Conservation (phyloP, 2,329 filamentous ascomycete species). For the Hypoxylon sp. region DNA sequence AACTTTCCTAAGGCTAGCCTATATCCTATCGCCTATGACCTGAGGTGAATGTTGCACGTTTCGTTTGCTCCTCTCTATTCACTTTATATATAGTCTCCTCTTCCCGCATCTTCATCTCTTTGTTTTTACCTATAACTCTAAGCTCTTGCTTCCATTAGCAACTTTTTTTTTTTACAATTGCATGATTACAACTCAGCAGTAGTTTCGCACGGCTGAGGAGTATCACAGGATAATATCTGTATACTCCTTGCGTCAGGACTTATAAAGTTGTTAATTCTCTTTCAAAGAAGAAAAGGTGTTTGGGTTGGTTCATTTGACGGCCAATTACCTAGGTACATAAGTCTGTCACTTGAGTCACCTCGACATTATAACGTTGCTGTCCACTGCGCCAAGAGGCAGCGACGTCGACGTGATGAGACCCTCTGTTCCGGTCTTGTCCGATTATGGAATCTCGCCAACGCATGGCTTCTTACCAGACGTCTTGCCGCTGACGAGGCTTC, state of each 20-base stretch:
- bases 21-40: neutral
- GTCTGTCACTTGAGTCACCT: conserved; percentile 13
- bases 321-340: neutral
- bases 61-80: conserved; percentile 27
- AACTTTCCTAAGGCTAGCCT: conserved; percentile 15
- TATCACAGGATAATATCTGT: conserved; percentile 68
- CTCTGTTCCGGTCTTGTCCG: conserved; percentile 71
- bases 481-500: conserved; percentile 81
- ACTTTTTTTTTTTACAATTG: conserved; percentile 30
- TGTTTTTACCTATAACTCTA: conserved; percentile 9
- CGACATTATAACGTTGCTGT: conserved; percentile 2
- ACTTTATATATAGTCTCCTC: too few relatives aligned
- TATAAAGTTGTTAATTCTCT: conserved; percentile 30
- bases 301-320: conserved; percentile 4
- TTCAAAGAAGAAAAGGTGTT: conserved; percentile 28
- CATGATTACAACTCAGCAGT: conserved; percentile 53
- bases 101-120: conserved; percentile 15
- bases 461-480: conserved; percentile 91
- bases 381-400: conserved; percentile 18
- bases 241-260: conserved; percentile 74
- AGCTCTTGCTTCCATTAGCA: conserved; percentile 6
- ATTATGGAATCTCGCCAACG: conserved; percentile 82
- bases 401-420: conserved; percentile 62
- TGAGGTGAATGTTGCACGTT: conserved; percentile 15
- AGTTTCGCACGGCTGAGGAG: conserved; percentile 70